Evolutionary conservation across 2,329 filamentous ascomycete genomes (phyloP), one percentile per base, ranked within the genome.

Genomic region (Furcasterigmium furcatum): DNA sequence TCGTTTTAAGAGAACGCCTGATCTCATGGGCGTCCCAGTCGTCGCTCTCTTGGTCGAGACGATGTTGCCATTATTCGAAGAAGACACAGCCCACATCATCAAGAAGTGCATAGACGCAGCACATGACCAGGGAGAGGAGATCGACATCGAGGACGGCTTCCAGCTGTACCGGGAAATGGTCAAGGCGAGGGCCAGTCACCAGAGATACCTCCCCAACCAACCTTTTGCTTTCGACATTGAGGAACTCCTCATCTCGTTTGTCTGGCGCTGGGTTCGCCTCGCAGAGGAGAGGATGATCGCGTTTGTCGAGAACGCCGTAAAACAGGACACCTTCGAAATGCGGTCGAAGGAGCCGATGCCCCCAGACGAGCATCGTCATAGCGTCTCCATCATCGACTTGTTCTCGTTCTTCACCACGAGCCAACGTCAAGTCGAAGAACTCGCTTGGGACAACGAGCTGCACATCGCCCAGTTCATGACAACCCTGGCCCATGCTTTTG

Each of bases 381-480:
- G 92, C 62, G 83, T 92, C 48, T 97, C 92, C 14, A 82, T 95
- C 8, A 87, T 96, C 51, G 94, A 99, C 63, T 84, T 96, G 36
- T 97, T 96, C 70, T 85, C 88, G 56, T 85, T 95, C 1, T 96
- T 97, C 74, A 95, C 91, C 57, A 88, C 96, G 67, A 88, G 87
- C 16, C 83, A 95, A 29, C 87, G 96, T 52, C 89, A 95, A 57
- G 82, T 99, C 45, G 84, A 88, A 44, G 76, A 89, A 55, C 76
- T 99, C 10, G 83, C 91, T 49, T 99, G 94, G 94, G 87, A 91
- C 52, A 90, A 97, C 61, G 89, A 96, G 58, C 76, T 95, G 30
- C 91, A 96, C 54, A 88, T 96, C 61, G 92, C 94, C 32, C 90
- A 91, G 51, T 99, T 99, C 67, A 97, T 97, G 91, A 99, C 94